A percentile compares a stretch with the other conserved stretches of the same genome.
Evolutionary conservation across 2,329 filamentous ascomycete species (phyloP).

Genomic region (Trichophyton equinum): DNA sequence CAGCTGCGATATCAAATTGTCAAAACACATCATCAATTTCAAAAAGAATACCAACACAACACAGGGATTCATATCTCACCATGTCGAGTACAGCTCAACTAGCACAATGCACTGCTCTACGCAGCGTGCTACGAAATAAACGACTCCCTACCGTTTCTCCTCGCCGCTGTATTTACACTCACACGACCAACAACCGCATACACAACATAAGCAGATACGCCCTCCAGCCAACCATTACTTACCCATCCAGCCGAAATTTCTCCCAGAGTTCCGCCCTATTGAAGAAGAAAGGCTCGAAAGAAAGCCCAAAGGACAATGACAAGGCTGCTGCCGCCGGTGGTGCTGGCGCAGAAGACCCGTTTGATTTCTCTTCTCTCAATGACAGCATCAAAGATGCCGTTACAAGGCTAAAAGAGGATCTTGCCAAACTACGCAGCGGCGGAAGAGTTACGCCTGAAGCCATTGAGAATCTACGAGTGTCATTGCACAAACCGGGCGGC

Average conservation of each 20-base stretch:
- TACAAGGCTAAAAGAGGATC: conserved; percentile 46
- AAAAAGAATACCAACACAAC: not conserved
- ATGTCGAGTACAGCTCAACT: not conserved
- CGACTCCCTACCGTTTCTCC: not conserved
- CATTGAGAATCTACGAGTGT: conserved; percentile 50
- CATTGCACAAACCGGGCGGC: conserved; percentile 25
- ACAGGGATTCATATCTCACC: not conserved
- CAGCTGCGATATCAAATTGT: not conserved
- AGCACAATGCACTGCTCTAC: not conserved
- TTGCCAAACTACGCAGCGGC: conserved; percentile 49
- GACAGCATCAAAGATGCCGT: conserved; percentile 43
- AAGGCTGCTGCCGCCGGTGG: conserved; percentile 16
- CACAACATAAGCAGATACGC: not conserved
- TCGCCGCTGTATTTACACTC: not conserved
- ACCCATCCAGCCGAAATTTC: conserved; percentile 22
- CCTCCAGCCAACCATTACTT: not conserved
- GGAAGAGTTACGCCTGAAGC: conserved; percentile 51
- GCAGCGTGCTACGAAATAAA: not conserved
- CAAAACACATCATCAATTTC: not conserved
- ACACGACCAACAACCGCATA: not conserved
- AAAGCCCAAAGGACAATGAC: conserved; percentile 24
- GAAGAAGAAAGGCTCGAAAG: conserved; percentile 38
- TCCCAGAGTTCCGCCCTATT: conserved; percentile 29
- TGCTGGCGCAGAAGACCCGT: conserved; percentile 38
- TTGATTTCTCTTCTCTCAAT: conserved; percentile 48